phyloP scores from a whole-genome alignment of 1,284 basidiomycete species.

The Puccinia triticina region DNA sequence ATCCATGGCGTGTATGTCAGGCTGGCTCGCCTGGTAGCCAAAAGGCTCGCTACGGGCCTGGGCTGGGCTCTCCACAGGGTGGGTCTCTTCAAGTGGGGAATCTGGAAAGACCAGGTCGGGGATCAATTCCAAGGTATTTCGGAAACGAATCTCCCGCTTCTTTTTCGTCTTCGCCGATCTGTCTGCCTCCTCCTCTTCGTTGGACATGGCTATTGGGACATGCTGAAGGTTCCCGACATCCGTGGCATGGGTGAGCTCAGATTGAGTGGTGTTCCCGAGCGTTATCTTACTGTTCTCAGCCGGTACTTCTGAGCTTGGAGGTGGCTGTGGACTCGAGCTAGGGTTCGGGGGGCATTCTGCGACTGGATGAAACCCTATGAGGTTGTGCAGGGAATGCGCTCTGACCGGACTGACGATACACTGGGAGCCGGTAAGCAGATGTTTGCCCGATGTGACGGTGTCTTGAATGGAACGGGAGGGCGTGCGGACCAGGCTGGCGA shows the following conservation, averaged over 20 bases:
- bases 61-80: neutral
- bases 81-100: neutral
- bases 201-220: neutral
- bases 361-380: neutral
- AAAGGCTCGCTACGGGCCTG: neutral
- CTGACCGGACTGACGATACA: slow-evolving; percentile 4
- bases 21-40: neutral
- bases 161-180: slow-evolving; percentile 8
- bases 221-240: neutral
- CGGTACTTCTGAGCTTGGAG: neutral
- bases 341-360: neutral
- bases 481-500: slow-evolving; percentile 1
- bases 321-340: neutral
- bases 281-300: neutral
- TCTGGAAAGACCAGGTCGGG: slow-evolving; percentile 29
- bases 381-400: slow-evolving; percentile 18
- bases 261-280: neutral
- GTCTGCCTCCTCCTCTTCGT: neutral
- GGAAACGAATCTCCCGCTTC: slow-evolving; percentile 40
- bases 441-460: neutral
- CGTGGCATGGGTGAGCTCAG: neutral
- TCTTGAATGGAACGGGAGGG: slow-evolving; percentile 18
- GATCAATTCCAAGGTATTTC: slow-evolving; percentile 46
- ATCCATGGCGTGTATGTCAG: neutral
- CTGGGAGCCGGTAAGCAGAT: neutral